Evolutionary conservation across 441 rosid species (phyloP), one percentile per base, ranked within the genome.

Genomic region (Gossypium lobatum): DNA sequence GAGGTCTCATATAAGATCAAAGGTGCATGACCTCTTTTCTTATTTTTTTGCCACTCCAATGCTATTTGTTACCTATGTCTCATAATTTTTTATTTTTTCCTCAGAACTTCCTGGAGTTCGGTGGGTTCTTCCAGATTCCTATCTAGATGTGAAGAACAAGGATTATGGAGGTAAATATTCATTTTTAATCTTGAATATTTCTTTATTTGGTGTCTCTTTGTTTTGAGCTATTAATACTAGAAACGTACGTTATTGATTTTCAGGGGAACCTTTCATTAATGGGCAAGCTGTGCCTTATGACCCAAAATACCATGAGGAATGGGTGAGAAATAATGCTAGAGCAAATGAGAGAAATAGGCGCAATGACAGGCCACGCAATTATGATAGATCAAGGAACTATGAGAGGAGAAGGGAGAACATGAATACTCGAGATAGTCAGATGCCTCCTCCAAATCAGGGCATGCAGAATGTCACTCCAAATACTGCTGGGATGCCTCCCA

Each of bases 201-300:
- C 6, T 65, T 65, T 54, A 1, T 45, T 65, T 4, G 28, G n/a
- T 18, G 1, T 1, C 7, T 1, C 21, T 17, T 17, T 34, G 8
- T 63, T 39, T 4, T 64, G 10, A 3, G 25, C 1, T 18, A 34
- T 37, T 34, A 63, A 1, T 63, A 3, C 50, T 63, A 17, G 25
- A 66, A 31, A 6, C 8, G 0, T 66, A 66, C 14, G 1, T 18
- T 46, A 21, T 14, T 20, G 52, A 73, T 62, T 78, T 77, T 34
- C 83, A 91, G 97, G 99, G 11, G 99, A 95, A 71, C 99, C 99
- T 67, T 95, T 50, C 80, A 93, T 95, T 61, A 84, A 93, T 64
- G 98, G 99, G 60, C 79, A 89, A 79, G 97, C 99, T 54, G 97
- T 90, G 76, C 98, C 98, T 0, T 93, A 95, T 81, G 99, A 95